Evolutionary conservation across 495 filamentous ascomycete genomes (phyloP).

Genomic region (Penicillium tannophilum): DNA sequence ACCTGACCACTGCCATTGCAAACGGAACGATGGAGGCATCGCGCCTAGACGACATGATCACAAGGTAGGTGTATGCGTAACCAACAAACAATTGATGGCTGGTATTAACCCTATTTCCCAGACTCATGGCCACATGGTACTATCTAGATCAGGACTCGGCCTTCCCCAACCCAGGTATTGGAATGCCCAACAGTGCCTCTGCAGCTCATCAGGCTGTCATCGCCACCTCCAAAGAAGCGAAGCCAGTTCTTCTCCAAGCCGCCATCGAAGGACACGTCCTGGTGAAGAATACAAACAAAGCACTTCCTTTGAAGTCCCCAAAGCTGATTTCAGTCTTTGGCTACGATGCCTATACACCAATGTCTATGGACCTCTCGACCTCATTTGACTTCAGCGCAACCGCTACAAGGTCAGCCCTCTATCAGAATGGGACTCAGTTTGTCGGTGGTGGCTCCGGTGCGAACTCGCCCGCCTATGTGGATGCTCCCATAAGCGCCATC

Average conservation of each 20-base stretch:
- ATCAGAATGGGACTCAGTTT: slow-evolving; percentile 54
- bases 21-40: slow-evolving; percentile 46
- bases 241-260: slow-evolving; percentile 52
- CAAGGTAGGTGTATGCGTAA: slow-evolving; percentile 25
- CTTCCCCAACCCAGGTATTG: slow-evolving; percentile 54
- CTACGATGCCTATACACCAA: slow-evolving; percentile 53
- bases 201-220: slow-evolving; percentile 68
- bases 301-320: slow-evolving; percentile 62
- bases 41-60: slow-evolving; percentile 58
- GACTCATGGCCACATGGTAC: slow-evolving; percentile 57
- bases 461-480: slow-evolving; percentile 38
- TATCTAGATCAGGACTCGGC: slow-evolving; percentile 50
- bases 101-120: neutral
- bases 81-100: too few relatives aligned
- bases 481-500: slow-evolving; percentile 57
- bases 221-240: slow-evolving; percentile 51
- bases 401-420: slow-evolving; percentile 17
- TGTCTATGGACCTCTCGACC: neutral
- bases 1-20: slow-evolving; percentile 46
- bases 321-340: slow-evolving; percentile 65
- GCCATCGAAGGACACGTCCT: slow-evolving; percentile 67
- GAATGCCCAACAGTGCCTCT: slow-evolving; percentile 59
- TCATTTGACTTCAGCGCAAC: slow-evolving; percentile 40
- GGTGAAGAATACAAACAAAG: slow-evolving; percentile 65
- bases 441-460: slow-evolving; percentile 43